A percentile compares a stretch with the other conserved stretches of the same genome.
Conservation (phyloP, 1,284 basidiomycete species). For the Leucocoprinus gongylophorus region DNA sequence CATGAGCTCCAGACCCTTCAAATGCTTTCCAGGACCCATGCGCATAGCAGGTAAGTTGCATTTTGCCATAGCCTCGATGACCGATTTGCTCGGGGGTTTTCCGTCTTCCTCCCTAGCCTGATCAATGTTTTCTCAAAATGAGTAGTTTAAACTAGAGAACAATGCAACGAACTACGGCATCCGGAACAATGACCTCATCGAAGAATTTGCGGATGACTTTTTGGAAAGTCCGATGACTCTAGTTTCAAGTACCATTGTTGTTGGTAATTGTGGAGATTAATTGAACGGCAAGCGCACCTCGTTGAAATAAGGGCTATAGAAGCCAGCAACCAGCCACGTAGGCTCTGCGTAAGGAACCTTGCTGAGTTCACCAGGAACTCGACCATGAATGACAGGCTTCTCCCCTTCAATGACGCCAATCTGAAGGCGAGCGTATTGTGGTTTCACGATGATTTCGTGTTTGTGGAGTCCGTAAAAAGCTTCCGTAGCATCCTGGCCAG, state of each 20-base stretch:
- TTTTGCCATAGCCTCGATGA: slow-evolving; percentile 65
- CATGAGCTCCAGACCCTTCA: slow-evolving; percentile 78
- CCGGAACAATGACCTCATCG: slow-evolving; percentile 29
- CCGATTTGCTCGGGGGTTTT: slow-evolving; percentile 58
- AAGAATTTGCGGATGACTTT: slow-evolving; percentile 32
- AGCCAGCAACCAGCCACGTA: slow-evolving; percentile 65
- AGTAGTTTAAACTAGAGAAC: neutral
- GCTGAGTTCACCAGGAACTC: slow-evolving; percentile 51
- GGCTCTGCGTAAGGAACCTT: slow-evolving; percentile 81
- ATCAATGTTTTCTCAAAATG: neutral
- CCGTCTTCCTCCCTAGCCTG: slow-evolving; percentile 71
- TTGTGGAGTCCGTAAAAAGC: slow-evolving; percentile 81
- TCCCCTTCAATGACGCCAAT: slow-evolving; percentile 68
- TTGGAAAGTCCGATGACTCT: slow-evolving; percentile 58
- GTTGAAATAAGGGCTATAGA: slow-evolving; percentile 62
- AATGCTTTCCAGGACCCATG: slow-evolving; percentile 79
- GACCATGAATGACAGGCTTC: slow-evolving; percentile 48
- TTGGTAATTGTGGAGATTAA: neutral
- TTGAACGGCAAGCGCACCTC: slow-evolving; percentile 36
- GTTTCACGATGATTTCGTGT: slow-evolving; percentile 68
- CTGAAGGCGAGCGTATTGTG: slow-evolving; percentile 65
- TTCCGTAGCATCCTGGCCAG: slow-evolving; percentile 80
- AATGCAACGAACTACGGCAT: slow-evolving; percentile 22
- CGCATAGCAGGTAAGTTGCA: slow-evolving; percentile 84
- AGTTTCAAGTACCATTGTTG: neutral